A percentile compares a stretch with the other conserved stretches of the same genome.
These are phyloP conservation scores for Trichoderma asperelloides DNA, from an alignment of 495 filamentous ascomycete genomes.

Conservation along the genomic window DNA sequence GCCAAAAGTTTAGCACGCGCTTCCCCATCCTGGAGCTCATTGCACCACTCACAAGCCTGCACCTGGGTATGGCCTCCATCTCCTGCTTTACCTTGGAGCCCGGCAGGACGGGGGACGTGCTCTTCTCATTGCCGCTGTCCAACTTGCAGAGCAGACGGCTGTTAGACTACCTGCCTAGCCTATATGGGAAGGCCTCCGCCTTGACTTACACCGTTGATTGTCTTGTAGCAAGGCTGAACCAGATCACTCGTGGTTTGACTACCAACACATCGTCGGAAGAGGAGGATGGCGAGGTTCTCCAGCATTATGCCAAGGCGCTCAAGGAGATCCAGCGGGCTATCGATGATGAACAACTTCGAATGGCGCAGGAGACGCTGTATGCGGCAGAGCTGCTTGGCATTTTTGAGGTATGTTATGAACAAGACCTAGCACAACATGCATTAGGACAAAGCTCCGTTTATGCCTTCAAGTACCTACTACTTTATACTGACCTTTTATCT, in stretches of 20 bases:
- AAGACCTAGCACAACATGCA: background rate
- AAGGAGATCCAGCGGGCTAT: constrained; percentile 24
- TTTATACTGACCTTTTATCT: background rate
- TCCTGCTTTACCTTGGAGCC: background rate
- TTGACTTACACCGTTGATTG: background rate
- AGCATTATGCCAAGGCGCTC: constrained; percentile 22
- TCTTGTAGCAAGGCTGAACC: background rate
- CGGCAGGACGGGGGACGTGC: background rate
- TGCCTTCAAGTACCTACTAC: no score
- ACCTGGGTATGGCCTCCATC: background rate
- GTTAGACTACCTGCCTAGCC: background rate
- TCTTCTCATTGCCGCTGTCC: background rate
- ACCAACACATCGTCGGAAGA: background rate
- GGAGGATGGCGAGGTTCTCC: constrained; percentile 13
- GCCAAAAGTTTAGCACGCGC: background rate
- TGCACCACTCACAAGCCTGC: background rate
- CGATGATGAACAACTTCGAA: constrained; percentile 16
- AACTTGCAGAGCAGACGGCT: background rate
- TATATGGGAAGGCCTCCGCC: background rate
- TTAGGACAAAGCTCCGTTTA: background rate
- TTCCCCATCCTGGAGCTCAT: background rate
- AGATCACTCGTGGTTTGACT: background rate
- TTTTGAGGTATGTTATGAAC: constrained; percentile 20
- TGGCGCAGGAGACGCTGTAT: constrained; percentile 22
- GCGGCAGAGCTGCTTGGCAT: constrained; percentile 24